Base-by-base conservation (phyloP, 1,284 basidiomycete genomes). In the Tilletiopsis washingtonensis region DNA sequence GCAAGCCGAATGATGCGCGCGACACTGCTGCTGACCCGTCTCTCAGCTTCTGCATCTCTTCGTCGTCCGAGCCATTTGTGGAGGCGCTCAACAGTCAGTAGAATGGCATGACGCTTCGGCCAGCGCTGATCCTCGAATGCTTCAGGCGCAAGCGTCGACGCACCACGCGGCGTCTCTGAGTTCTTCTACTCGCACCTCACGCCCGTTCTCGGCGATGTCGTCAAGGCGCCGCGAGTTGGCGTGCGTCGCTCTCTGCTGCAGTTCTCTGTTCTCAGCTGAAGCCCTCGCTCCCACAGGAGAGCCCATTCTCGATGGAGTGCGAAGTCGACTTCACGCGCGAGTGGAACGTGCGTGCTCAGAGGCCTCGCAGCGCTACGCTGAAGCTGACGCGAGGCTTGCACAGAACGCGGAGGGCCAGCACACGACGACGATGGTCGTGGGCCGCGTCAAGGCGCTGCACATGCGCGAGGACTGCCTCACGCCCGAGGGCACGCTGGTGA, bases 281-380 rank as follows among this genome's bases (percentile, higher is more conserved):
- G 6, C 39, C n/a, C 39, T 40, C 39, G 6, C 39, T 40, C 15
- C 27, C 0, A 20, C 17, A 57, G 45, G 65, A 68, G 40, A 47
- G 54, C 2, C 62, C 65, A 19, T 61, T 65, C 47, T 57, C 61
- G 17, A 58, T 68, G 57, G 65, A 68, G 36, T 61, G 61, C 51
- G 46, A 58, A 24, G 49, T 68, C 14, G 56, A 65, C n/a, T 54
- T 57, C 45, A 47, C 39, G 1, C 53, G 54, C 14, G 57, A 66
- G 3, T 57, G 60, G 24, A 40, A 47, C 29, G n/a, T n/a, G n/a
- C n/a, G n/a, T n/a, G n/a, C n/a, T n/a, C n/a, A n/a, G n/a, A n/a
- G n/a, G n/a, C n/a, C n/a, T n/a, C n/a, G n/a, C n/a, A n/a, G n/a
- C n/a, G n/a, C n/a, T n/a, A n/a, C n/a, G n/a, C n/a, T n/a, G n/a